These are phyloP conservation scores for Cornus florida DNA, from an alignment of 148 eudicot genomes.

Conservation along the genomic window DNA sequence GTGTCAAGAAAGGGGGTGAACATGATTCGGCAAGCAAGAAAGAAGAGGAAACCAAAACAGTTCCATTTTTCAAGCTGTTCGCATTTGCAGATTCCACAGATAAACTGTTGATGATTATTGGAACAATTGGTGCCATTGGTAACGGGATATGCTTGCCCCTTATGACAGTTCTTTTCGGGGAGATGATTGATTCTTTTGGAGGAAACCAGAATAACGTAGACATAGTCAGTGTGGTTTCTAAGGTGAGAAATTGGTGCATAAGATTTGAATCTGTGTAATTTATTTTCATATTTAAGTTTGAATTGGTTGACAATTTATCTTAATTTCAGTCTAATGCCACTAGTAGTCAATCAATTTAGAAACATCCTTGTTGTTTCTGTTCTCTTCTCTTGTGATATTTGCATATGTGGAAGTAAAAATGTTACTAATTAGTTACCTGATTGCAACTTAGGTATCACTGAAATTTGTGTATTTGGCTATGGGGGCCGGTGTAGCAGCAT, in stretches of 20 bases:
- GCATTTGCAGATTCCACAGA: constrained; percentile 63
- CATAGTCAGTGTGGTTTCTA: constrained; percentile 41
- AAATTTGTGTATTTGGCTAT: constrained; percentile 61
- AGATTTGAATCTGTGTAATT: background rate
- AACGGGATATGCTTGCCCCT: constrained; percentile 63
- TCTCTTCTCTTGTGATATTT: too few relatives aligned
- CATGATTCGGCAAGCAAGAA: background rate
- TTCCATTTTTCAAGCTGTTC: constrained; percentile 65
- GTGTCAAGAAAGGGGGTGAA: background rate
- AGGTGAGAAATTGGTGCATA: constrained; percentile 27
- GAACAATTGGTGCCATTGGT: constrained; percentile 57
- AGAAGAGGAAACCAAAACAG: constrained; percentile 21
- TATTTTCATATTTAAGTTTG: background rate
- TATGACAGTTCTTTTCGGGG: constrained; percentile 59
- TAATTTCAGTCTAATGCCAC: background rate
- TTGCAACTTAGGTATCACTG: constrained; percentile 42
- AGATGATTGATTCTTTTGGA: constrained; percentile 64
- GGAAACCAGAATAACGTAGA: constrained; percentile 30
- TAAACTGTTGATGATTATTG: constrained; percentile 52
- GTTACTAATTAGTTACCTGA: background rate
- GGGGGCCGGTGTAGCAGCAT: constrained; percentile 47
- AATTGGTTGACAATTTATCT: background rate
- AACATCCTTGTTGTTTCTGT: background rate
- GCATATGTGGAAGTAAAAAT: background rate
- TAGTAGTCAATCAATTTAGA: background rate